A percentile compares a stretch with the other conserved stretches of the same genome.
phyloP scores from a whole-genome alignment of 2,329 filamentous ascomycete species.

The Lasiodiplodia citricola region DNA sequence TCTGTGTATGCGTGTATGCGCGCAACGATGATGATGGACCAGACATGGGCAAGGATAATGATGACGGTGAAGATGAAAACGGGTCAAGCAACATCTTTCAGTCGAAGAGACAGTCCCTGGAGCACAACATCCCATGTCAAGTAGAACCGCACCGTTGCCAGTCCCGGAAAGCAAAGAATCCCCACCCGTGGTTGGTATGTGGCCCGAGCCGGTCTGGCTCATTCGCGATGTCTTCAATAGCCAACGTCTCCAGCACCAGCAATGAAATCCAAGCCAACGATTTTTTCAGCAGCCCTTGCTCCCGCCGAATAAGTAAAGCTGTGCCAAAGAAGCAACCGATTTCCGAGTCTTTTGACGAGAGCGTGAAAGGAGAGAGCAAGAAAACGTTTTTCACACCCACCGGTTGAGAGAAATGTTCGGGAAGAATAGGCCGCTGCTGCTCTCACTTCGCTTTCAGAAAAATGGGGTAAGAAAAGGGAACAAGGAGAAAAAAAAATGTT shows the following conservation, averaged over 20 bases:
- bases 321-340: conserved; percentile 14
- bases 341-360: conserved; percentile 24
- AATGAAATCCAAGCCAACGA: conserved; percentile 17
- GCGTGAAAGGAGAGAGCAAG: conserved; percentile 21
- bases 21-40: background rate
- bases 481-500: conserved; percentile 25
- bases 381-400: conserved; percentile 19
- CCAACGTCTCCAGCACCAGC: conserved; percentile 15
- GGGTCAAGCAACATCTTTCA: background rate
- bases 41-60: background rate
- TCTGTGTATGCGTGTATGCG: background rate
- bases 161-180: conserved; percentile 3
- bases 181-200: conserved; percentile 2
- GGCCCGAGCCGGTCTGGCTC: background rate
- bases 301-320: conserved; percentile 13
- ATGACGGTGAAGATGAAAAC: background rate
- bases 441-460: conserved; percentile 24
- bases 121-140: conserved; percentile 18
- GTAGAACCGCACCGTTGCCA: conserved; percentile 4
- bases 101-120: conserved; percentile 21
- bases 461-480: conserved; percentile 21
- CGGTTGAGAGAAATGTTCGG: background rate
- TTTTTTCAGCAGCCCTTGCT: conserved; percentile 16
- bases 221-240: conserved; percentile 1
- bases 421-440: conserved; percentile 21